Evolutionary conservation across 2,329 filamentous ascomycete genomes (phyloP).

Genomic region (Curvularia spicifera): DNA sequence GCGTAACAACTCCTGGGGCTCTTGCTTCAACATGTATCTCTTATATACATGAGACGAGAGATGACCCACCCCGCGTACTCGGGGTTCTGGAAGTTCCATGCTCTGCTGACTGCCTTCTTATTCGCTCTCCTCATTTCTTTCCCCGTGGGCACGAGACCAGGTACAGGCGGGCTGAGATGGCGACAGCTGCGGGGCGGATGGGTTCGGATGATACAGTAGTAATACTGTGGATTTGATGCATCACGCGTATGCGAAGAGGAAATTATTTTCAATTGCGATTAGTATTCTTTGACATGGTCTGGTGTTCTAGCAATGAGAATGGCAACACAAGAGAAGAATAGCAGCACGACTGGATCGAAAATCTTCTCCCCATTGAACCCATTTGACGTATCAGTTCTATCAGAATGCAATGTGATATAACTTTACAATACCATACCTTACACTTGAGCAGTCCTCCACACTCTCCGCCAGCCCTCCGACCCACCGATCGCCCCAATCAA

Average conservation of each 20-base stretch:
- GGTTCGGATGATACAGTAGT: conserved; percentile 10
- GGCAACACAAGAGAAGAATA: too few relatives aligned
- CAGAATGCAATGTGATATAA: not conserved
- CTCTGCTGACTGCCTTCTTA: not conserved
- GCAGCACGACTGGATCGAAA: too few relatives aligned
- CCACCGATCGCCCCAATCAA: not conserved
- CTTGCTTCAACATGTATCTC: not conserved
- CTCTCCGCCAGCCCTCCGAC: not conserved
- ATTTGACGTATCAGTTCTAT: not conserved
- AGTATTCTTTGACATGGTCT: not conserved
- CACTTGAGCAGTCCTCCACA: not conserved
- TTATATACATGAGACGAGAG: not conserved
- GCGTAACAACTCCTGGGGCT: not conserved
- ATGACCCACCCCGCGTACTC: not conserved
- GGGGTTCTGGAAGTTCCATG: conserved; percentile 3
- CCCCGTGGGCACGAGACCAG: conserved; percentile 18
- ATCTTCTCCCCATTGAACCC: not conserved
- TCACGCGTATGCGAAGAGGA: not conserved
- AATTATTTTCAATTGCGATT: not conserved
- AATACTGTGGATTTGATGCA: not conserved
- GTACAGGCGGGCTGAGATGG: conserved; percentile 1
- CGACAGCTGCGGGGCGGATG: conserved; percentile 20
- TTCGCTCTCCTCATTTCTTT: not conserved
- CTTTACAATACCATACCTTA: not conserved
- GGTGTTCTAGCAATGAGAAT: not conserved